Conservation (phyloP, 2,329 filamentous ascomycete species). For the Claviceps sp. region DNA sequence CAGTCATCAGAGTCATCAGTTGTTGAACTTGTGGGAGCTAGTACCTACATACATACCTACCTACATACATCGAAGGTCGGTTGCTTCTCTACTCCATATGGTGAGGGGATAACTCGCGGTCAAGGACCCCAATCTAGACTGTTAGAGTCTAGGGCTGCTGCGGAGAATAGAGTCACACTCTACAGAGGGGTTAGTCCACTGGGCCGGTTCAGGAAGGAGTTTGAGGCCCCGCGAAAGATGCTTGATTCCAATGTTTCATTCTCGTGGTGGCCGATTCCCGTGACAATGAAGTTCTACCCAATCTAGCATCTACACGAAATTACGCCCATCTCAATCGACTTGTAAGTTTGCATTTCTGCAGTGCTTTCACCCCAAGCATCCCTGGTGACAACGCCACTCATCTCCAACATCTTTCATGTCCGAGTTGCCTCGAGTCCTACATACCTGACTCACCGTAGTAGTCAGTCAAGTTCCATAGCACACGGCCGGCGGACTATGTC, state of each 20-base stretch:
- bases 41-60: no score
- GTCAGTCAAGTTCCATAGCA: background rate
- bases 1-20: no score
- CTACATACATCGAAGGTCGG: no score
- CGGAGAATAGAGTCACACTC: background rate
- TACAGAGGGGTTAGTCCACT: background rate
- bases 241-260: no score
- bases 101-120: no score
- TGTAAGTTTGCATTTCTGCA: background rate
- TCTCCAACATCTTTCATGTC: background rate
- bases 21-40: no score
- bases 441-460: background rate
- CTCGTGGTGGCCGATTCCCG: no score
- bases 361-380: background rate
- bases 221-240: background rate
- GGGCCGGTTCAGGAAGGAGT: background rate
- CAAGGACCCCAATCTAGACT: background rate
- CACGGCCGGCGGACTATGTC: background rate
- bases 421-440: background rate
- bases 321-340: no score
- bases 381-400: background rate
- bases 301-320: no score
- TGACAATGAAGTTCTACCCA: no score
- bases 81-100: no score
- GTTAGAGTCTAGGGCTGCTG: background rate